A percentile compares a stretch with the other conserved stretches of the same genome.
Conservation (phyloP, 306 rosid species). For the Castanea mollissima region DNA sequence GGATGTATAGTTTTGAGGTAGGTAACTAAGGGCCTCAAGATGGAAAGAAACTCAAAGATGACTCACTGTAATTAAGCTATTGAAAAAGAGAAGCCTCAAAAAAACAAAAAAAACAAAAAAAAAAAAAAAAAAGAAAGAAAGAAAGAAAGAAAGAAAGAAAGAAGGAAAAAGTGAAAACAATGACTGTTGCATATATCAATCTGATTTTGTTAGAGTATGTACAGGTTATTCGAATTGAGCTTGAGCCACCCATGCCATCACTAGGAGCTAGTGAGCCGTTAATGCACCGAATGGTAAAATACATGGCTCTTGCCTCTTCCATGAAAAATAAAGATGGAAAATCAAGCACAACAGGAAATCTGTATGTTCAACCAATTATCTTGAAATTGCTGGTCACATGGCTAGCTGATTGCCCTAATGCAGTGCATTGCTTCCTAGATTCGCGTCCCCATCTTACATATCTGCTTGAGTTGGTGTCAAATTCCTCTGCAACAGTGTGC, state of each 20-base stretch:
- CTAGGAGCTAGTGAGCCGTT: slow-evolving; percentile 83
- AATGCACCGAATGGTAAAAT: slow-evolving; percentile 83
- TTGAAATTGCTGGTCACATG: slow-evolving; percentile 79
- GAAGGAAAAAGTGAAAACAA: neutral
- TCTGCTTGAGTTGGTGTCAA: slow-evolving; percentile 79
- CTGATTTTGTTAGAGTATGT: slow-evolving; percentile 21
- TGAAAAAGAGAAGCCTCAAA: neutral
- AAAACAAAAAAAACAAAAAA: neutral
- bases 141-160: neutral
- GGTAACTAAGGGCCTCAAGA: neutral
- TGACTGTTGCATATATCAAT: neutral
- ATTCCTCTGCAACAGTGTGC: slow-evolving; percentile 67
- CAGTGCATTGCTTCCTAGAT: slow-evolving; percentile 86
- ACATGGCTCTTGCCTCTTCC: slow-evolving; percentile 81
- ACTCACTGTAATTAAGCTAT: neutral
- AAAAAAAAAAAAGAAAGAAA: neutral
- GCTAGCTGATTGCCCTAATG: slow-evolving; percentile 82
- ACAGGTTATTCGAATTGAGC: slow-evolving; percentile 78
- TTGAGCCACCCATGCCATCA: slow-evolving; percentile 72
- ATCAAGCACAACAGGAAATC: slow-evolving; percentile 44
- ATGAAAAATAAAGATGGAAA: slow-evolving; percentile 73
- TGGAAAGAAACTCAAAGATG: neutral
- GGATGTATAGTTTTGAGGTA: neutral
- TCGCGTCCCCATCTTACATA: slow-evolving; percentile 87
- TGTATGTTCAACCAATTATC: slow-evolving; percentile 63